Evolutionary conservation across 129 eudicot species (phyloP).

Genomic region (Lonicera japonica): DNA sequence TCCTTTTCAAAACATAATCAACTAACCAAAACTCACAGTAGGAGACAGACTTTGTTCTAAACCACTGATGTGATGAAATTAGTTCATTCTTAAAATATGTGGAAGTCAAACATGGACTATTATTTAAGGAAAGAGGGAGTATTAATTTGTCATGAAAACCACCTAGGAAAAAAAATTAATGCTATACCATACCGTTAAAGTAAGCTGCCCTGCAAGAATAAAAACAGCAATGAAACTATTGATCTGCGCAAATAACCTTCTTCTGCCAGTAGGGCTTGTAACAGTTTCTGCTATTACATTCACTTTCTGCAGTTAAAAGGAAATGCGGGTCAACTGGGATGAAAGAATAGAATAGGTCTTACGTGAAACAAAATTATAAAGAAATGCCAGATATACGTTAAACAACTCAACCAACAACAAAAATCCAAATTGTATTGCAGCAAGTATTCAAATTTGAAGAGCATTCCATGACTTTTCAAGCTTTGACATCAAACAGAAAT

Average conservation of each 20-base stretch:
- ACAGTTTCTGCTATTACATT: conserved; percentile 70
- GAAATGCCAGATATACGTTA: not conserved
- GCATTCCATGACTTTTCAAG: not conserved
- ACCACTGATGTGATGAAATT: too few species aligned
- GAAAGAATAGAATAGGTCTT: not conserved
- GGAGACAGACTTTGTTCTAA: too few species aligned
- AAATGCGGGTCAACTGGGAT: conserved; percentile 9
- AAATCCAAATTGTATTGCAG: not conserved
- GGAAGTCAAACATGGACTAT: too few species aligned
- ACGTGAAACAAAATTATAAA: not conserved
- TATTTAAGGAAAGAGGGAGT: too few species aligned
- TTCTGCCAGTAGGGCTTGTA: conserved; percentile 61
- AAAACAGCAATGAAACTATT: conserved; percentile 90
- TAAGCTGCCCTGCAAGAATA: conserved; percentile 88
- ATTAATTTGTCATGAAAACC: too few species aligned
- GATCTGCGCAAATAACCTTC: conserved; percentile 83
- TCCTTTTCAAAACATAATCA: too few species aligned
- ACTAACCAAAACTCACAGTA: too few species aligned
- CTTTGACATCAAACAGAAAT: not conserved
- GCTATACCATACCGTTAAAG: conserved; percentile 61
- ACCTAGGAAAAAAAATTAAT: too few species aligned
- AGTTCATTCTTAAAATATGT: too few species aligned
- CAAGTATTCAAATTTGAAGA: not conserved
- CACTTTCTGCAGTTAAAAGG: conserved; percentile 65
- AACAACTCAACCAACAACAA: not conserved